Evolutionary conservation across 768 basidiomycete genomes (phyloP), one percentile per base, ranked within the genome.

Genomic region (Polyporus arcularius): DNA sequence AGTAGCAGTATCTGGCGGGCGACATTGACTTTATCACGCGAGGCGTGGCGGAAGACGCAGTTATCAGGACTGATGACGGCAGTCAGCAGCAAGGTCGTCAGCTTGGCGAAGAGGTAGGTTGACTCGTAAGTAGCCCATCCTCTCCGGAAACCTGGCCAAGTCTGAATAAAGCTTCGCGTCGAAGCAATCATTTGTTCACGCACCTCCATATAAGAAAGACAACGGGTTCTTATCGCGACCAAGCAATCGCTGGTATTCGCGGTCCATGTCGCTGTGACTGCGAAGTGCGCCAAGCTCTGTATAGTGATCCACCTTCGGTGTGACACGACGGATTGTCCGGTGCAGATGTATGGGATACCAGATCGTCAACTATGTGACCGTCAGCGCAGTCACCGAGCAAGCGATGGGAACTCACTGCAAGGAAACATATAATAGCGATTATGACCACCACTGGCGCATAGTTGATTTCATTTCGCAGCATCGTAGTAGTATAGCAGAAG

Each of bases 401-500:
- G n/a, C 41, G 47, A 21, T 46, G 40, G 39, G 7, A 40, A 72
- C 86, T 70, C 62, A 90, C 87, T 60, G 79, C 70, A 12, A 72
- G 58, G 40, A 90, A 74, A 3, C 82, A 81, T 11, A 86, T 47
- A 0, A 78, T 65, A 0, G 89, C 82, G 28, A 88, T 67, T n/a
- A 85, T 78, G 4, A 92, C 73, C 18, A 90, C 70, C 4, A 83
- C 65, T 28, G 85, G 86, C 0, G 89, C 89, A 64, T 80, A 87
- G 69, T 92, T 92, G 60, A 90, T 74, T 68, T 86, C 78, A 61
- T 88, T 84, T 41, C 79, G 77, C 56, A 81, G 80, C 87, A 91
- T 88, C 0, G 89, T 91, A 0, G 90, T 92, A 4, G 87, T 90
- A 76, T 83, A 92, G 71, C 89, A 92, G 64, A 90, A 90, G 70